Conservation (phyloP, 83 land plant species). For the Isoetes engelmannii region DNA sequence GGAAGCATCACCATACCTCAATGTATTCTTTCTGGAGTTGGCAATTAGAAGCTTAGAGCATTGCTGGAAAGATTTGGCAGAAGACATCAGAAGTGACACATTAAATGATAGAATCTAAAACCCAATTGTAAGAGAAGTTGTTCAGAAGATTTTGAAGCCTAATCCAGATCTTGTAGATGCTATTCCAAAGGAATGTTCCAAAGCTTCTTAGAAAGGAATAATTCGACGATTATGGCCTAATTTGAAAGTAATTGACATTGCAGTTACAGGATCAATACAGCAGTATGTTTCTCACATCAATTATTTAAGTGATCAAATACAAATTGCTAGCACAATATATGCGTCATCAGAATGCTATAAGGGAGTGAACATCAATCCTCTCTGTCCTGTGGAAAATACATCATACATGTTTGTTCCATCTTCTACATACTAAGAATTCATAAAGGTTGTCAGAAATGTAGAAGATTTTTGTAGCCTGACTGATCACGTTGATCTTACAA, state of each 20-base stretch:
- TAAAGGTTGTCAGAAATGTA: constrained; percentile 33
- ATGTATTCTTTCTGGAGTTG: no score
- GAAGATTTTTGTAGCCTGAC: neutral
- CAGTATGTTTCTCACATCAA: constrained; percentile 69
- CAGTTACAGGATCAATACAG: constrained; percentile 75
- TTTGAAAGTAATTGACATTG: constrained; percentile 50
- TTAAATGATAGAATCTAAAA: no score
- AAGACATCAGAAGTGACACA: constrained; percentile 18
- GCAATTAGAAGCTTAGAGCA: constrained; percentile 53
- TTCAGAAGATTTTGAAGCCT: constrained; percentile 33
- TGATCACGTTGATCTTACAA: constrained; percentile 55
- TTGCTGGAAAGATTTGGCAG: constrained; percentile 17
- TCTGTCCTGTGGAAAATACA: constrained; percentile 48
- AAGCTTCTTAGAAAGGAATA: constrained; percentile 55
- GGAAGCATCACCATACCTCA: no score
- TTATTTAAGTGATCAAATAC: constrained; percentile 55
- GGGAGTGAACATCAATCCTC: constrained; percentile 61
- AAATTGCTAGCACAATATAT: constrained; percentile 62
- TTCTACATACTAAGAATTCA: constrained; percentile 74
- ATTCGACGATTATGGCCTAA: constrained; percentile 72
- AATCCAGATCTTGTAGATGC: constrained; percentile 44
- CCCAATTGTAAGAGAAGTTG: constrained; percentile 25
- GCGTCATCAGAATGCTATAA: constrained; percentile 72
- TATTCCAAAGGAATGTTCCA: constrained; percentile 44
- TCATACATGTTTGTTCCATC: constrained; percentile 71